Base-by-base conservation (phyloP, 768 basidiomycete species). In the Butyriboletus loyo region DNA sequence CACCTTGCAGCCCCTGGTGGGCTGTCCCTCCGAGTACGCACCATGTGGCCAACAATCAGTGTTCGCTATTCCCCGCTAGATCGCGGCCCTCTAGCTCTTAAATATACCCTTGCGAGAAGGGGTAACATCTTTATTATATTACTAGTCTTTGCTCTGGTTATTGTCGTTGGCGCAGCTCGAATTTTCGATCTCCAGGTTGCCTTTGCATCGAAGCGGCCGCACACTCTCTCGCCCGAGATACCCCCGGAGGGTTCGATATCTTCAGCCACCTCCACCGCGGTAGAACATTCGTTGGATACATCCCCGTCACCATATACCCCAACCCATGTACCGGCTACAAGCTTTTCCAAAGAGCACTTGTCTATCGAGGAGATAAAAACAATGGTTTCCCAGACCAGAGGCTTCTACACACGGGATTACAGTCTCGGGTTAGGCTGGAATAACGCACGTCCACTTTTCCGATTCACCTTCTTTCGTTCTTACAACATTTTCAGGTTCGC, bases 351-450 rank as follows among this genome's bases (percentile, higher is more conserved):
- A 15, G 61, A 66, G 27, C 45, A 61, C 13, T 54, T 67, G 40
- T 65, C 63, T 44, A 44, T 63, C 27, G 64, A 72, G 34, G 66
- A 73, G 30, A 52, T 77, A 5, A 55, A 60, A 24, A 58, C 53
- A n/a, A 64, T 76, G 63, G 69, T 75, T 2, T 56, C 62, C 13
- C 62, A 57, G 43, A 77, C 75, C 7, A 67, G 68, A 35, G 75
- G 75, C 17, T 77, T 68, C 50, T 77, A 69, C 48, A 60, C 65
- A 7, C 67, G 77, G 28, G 75, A 78, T 32, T 76, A 65, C 59
- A 76, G 73, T 57, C 63, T 75, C 8, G 73, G 75, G 17, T 56
- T 77, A n/a, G 76, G 76, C 3, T 77, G 76, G 74, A 77, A 77
- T 47, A 77, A 77, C 38, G 73, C 66, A 46, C 32, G 71, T 59